Conservation (phyloP, 148 eudicot genomes). For the Diospyros kaki region DNA sequence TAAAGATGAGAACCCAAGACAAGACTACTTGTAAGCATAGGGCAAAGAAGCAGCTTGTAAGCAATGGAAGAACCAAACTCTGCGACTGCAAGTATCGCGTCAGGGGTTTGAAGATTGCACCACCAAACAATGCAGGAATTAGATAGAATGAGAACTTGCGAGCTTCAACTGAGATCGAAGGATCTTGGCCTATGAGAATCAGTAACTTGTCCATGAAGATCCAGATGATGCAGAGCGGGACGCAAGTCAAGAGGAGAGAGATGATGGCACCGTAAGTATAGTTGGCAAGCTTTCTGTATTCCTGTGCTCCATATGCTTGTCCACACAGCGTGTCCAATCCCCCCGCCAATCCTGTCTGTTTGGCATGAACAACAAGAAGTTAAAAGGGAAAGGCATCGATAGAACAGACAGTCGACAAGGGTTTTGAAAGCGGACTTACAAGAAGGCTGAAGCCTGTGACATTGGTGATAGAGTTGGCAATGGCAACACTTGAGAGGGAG, state of each 20-base stretch:
- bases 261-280: constrained; percentile 10
- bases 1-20: constrained; percentile 41
- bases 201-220: constrained; percentile 38
- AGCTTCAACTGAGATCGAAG: constrained; percentile 26
- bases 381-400: not conserved
- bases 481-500: constrained; percentile 35
- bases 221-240: constrained; percentile 34
- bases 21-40: constrained; percentile 27
- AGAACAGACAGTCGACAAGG: not conserved
- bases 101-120: constrained; percentile 21
- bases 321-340: constrained; percentile 48
- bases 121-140: constrained; percentile 29
- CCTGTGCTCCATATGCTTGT: constrained; percentile 47
- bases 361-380: not conserved
- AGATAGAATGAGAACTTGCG: constrained; percentile 23
- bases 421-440: constrained; percentile 3
- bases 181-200: constrained; percentile 25
- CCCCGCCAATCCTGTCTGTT: constrained; percentile 35
- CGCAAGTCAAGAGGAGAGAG: constrained; percentile 17
- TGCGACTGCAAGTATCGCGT: constrained; percentile 26
- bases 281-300: constrained; percentile 32
- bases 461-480: constrained; percentile 41
- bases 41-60: not conserved
- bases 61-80: too few relatives aligned
- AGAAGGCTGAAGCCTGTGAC: constrained; percentile 46